Percentiles rank a stretch among this genome's conserved stretches.
These are phyloP conservation scores for Termitomyces sp. DNA, from an alignment of 768 basidiomycete species.

Conservation along the genomic window DNA sequence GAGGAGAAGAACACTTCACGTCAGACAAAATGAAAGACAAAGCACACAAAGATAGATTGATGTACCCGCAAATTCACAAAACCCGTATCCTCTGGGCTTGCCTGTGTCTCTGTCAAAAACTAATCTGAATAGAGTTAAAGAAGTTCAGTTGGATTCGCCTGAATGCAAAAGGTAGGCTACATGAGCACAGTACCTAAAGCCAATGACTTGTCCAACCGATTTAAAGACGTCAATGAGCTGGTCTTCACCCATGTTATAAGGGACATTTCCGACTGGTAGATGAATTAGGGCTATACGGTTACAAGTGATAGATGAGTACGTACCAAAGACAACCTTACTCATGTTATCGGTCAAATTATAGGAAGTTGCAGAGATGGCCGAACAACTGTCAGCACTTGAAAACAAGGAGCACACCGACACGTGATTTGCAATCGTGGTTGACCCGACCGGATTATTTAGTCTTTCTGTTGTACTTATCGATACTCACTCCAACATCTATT, in stretches of 20 bases:
- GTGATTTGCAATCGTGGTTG: not conserved
- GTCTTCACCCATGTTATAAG: constrained; percentile 87
- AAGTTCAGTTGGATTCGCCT: constrained; percentile 8
- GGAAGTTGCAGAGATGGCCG: not conserved
- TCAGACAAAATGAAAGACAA: constrained; percentile 25
- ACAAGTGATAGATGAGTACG: constrained; percentile 13
- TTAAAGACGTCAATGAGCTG: constrained; percentile 86
- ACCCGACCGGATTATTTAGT: no score
- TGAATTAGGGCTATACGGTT: not conserved
- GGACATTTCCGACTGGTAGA: constrained; percentile 75
- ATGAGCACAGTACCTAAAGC: constrained; percentile 59
- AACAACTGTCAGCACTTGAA: not conserved
- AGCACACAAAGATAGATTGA: constrained; percentile 26
- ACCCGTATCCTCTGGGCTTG: constrained; percentile 90
- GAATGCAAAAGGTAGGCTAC: not conserved
- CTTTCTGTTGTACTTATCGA: no score
- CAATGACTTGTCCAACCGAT: constrained; percentile 81
- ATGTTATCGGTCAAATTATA: constrained; percentile 21
- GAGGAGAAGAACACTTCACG: constrained; percentile 23
- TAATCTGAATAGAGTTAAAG: constrained; percentile 39
- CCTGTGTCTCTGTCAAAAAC: constrained; percentile 92
- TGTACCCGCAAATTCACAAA: constrained; percentile 89
- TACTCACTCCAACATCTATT: not conserved
- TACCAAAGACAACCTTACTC: constrained; percentile 75
- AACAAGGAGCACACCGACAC: not conserved